These are phyloP conservation scores for Candolleomyces aberdarensis DNA, from an alignment of 768 basidiomycete genomes.

Conservation along the genomic window DNA sequence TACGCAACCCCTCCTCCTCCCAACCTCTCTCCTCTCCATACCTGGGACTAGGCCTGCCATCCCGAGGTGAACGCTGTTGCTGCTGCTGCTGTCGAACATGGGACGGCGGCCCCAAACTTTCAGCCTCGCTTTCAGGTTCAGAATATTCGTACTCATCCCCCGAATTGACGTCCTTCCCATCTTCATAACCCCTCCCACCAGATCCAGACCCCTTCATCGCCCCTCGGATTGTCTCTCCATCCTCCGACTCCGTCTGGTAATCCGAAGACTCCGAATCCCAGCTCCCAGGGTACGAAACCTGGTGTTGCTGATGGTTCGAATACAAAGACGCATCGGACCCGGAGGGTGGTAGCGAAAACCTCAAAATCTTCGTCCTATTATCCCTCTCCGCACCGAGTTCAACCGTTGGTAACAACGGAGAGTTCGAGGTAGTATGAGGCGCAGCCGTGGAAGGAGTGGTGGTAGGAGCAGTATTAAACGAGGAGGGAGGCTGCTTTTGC, in stretches of 20 bases:
- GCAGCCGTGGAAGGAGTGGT: neutral
- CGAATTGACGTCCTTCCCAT: neutral
- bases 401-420: neutral
- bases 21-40: neutral
- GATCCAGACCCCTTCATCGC: too few species aligned
- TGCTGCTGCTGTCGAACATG: neutral
- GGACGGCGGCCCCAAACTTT: neutral
- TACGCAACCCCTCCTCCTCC: neutral
- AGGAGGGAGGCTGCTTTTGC: too few species aligned
- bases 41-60: neutral
- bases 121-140: slow-evolving; percentile 6
- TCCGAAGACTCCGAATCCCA: slow-evolving; percentile 5
- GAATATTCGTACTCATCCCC: too few species aligned
- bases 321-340: slow-evolving; percentile 23
- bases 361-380: slow-evolving; percentile 18
- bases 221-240: too few species aligned
- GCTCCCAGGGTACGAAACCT: slow-evolving; percentile 5
- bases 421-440: neutral
- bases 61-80: slow-evolving; percentile 4
- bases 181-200: too few species aligned
- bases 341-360: slow-evolving; percentile 25
- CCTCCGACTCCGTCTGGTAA: too few species aligned
- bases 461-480: too few species aligned
- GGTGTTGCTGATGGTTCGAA: slow-evolving; percentile 12
- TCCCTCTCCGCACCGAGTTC: neutral